Conservation (phyloP, 495 filamentous ascomycete genomes). For the Aspergillus hancockii region DNA sequence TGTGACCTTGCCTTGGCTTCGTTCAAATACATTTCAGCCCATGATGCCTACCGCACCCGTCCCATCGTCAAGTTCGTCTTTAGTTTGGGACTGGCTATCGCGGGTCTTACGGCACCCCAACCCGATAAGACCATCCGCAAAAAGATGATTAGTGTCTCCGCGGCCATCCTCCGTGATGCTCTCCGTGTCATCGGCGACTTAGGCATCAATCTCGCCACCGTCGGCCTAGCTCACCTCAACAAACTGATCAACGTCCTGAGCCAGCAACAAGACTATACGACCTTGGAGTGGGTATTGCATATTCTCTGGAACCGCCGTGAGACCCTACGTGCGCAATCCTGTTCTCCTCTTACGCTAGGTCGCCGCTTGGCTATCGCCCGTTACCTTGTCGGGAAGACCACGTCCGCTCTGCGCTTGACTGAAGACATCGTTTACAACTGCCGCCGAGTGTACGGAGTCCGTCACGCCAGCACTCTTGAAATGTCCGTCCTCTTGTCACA, state of each 20-base stretch:
- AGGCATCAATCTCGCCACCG: too few relatives aligned
- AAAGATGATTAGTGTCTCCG: too few relatives aligned
- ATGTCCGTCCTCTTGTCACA: constrained; percentile 40
- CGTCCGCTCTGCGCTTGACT: constrained; percentile 38
- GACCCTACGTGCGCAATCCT: constrained; percentile 25
- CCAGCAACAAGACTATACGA: too few relatives aligned
- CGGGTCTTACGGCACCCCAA: constrained; percentile 19
- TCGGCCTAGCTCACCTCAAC: too few relatives aligned
- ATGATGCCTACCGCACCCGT: constrained; percentile 19
- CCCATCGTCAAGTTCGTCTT: constrained; percentile 25
- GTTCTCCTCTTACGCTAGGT: constrained; percentile 37
- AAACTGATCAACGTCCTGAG: too few relatives aligned
- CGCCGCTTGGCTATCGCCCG: constrained; percentile 38
- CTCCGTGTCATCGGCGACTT: too few relatives aligned
- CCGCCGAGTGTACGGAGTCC: constrained; percentile 39
- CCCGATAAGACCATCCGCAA: too few relatives aligned
- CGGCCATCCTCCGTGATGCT: too few relatives aligned
- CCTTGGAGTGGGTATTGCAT: too few relatives aligned
- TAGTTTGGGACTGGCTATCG: constrained; percentile 22
- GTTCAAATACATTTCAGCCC: constrained; percentile 28
- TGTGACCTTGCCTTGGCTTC: constrained; percentile 35
- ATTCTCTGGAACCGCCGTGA: constrained; percentile 43
- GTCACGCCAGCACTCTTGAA: constrained; percentile 37
- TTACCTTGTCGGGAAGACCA: constrained; percentile 32
- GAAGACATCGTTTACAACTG: constrained; percentile 49